A percentile compares a stretch with the other conserved stretches of the same genome.
Conservation (phyloP, 2,329 filamentous ascomycete species). For the Epichloe coenophiala region DNA sequence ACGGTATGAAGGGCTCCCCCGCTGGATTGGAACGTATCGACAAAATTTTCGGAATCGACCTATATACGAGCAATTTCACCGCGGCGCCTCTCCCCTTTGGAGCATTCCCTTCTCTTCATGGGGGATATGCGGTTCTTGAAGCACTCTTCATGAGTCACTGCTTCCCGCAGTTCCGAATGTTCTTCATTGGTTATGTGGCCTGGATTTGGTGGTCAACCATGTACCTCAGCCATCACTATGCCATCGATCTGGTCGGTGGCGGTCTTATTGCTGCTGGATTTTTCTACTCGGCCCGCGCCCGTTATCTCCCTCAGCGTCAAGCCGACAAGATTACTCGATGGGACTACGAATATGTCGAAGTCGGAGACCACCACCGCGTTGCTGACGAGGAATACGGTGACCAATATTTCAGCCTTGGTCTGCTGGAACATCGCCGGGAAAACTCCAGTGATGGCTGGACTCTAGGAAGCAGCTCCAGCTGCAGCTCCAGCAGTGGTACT, state of each 20-base stretch:
- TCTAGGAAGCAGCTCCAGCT: constrained; percentile 66
- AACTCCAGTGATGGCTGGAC: constrained; percentile 79
- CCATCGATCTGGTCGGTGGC: constrained; percentile 80
- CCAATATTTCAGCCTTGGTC: constrained; percentile 31
- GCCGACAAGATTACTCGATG: constrained; percentile 76
- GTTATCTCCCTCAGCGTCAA: constrained; percentile 73
- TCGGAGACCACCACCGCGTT: constrained; percentile 46
- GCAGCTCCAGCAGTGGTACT: constrained; percentile 33
- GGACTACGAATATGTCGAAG: constrained; percentile 90
- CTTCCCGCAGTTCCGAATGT: constrained; percentile 68
- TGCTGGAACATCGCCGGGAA: constrained; percentile 28
- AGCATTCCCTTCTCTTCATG: constrained; percentile 87
- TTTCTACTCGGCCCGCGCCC: constrained; percentile 70
- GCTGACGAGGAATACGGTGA: constrained; percentile 34
- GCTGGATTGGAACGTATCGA: constrained; percentile 84
- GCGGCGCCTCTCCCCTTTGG: constrained; percentile 87
- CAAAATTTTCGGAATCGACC: constrained; percentile 74
- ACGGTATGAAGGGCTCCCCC: constrained; percentile 79
- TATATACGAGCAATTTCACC: constrained; percentile 88
- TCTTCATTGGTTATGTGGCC: constrained; percentile 72
- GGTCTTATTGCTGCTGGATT: constrained; percentile 64
- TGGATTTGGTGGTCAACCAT: constrained; percentile 99
- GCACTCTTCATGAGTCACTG: constrained; percentile 86
- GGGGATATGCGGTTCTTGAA: constrained; percentile 82
- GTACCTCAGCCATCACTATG: constrained; percentile 96